A percentile compares a stretch with the other conserved stretches of the same genome.
Conservation (phyloP, 495 filamentous ascomycete genomes). For the Podospora pseudocomata region DNA sequence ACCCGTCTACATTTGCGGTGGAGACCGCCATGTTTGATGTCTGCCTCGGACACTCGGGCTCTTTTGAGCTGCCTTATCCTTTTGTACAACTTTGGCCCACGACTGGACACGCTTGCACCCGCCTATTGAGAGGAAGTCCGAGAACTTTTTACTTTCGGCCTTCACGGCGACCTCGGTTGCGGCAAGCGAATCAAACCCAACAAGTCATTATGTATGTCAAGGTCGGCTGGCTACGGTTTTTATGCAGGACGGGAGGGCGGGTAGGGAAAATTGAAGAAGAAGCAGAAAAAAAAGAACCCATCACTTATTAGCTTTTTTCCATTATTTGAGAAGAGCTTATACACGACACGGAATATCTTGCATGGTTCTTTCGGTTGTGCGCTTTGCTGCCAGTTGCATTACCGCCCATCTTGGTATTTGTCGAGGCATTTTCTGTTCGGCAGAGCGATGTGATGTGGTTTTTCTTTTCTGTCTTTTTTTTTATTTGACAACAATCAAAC, state of each 20-base stretch:
- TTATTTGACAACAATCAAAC: not conserved
- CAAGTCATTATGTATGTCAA: not conserved
- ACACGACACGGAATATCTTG: not conserved
- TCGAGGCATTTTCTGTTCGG: not conserved
- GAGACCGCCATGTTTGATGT: not conserved
- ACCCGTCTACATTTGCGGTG: not conserved
- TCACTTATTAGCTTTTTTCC: not conserved
- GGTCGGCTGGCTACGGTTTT: not conserved
- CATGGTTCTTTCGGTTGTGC: not conserved
- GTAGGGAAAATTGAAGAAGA: not conserved
- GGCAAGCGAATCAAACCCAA: not conserved
- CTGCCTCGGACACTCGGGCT: not conserved
- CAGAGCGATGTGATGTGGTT: not conserved
- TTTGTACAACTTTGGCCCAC: not conserved
- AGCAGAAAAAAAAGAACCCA: not conserved
- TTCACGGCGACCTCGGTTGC: not conserved
- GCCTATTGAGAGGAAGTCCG: not conserved
- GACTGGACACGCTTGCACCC: not conserved
- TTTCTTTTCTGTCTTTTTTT: not conserved
- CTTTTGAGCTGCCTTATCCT: not conserved
- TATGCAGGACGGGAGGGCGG: not conserved
- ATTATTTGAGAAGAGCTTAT: not conserved
- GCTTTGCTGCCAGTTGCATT: not conserved
- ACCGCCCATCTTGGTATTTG: not conserved
- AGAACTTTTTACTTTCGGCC: not conserved